These are phyloP conservation scores for Coemansia sp. DNA, from an alignment of 371 early-diverging fungal species.

Conservation along the genomic window DNA sequence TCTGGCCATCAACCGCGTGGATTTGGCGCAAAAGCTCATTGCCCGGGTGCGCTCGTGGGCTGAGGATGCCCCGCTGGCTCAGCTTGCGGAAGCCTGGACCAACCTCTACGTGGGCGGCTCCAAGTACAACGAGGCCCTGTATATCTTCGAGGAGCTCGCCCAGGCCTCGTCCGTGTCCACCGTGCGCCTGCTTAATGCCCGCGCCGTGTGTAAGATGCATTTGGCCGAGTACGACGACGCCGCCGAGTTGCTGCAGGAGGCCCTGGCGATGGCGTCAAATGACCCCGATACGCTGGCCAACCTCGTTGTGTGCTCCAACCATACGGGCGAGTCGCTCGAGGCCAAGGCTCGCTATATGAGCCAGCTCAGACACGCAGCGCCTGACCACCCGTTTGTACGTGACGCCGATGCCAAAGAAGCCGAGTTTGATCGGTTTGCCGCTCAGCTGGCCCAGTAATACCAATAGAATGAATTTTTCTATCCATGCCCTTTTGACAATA, in stretches of 20 bases:
- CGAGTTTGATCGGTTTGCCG: conserved; percentile 64
- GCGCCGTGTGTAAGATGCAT: conserved; percentile 84
- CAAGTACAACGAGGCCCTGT: conserved; percentile 84
- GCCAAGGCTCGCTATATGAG: conserved; percentile 48
- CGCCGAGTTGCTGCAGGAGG: conserved; percentile 76
- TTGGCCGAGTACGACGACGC: conserved; percentile 85
- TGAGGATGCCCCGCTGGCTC: conserved; percentile 88
- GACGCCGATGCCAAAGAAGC: conserved; percentile 76
- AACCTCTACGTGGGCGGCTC: conserved; percentile 73
- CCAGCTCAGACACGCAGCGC: conserved; percentile 78
- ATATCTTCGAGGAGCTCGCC: conserved; percentile 91
- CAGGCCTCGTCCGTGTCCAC: conserved; percentile 73
- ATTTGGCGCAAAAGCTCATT: conserved; percentile 84
- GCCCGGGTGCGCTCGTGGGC: conserved; percentile 75
- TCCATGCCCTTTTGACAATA: too few relatives aligned
- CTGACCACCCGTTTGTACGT: conserved; percentile 74
- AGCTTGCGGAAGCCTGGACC: conserved; percentile 91
- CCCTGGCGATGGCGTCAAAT: conserved; percentile 71
- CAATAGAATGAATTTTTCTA: too few relatives aligned
- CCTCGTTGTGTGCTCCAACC: conserved; percentile 51
- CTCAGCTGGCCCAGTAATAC: too few relatives aligned
- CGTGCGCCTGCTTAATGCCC: conserved; percentile 73
- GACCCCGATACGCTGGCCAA: conserved; percentile 89
- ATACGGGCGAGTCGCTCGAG: conserved; percentile 20
- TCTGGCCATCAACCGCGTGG: conserved; percentile 76